Evolutionary conservation across 495 filamentous ascomycete genomes (phyloP), one percentile per base, ranked within the genome.

Genomic region (Neurospora africana): DNA sequence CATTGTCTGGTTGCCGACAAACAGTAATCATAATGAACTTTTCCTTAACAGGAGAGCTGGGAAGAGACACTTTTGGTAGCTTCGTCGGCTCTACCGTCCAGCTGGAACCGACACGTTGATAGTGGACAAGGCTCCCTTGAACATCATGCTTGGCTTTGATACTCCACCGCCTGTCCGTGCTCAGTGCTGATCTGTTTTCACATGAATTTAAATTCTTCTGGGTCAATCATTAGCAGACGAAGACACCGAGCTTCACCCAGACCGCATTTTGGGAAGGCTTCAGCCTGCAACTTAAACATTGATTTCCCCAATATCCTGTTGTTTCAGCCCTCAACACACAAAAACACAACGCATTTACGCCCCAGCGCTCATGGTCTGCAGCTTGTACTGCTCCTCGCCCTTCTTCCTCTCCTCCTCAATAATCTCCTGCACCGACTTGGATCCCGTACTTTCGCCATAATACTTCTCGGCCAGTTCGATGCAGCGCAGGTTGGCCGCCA

Each of bases 401-500:
- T 80, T 80, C n/a, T 71, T 72, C 76, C 78, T 73, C 75, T 80
- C 78, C 23, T 80, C 78, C 38, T 80, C 78, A 53, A 80, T 80
- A 6, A 80, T 80, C 7, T 80, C 78, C 72, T 80, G 77, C 15
- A 80, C 78, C 41, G 77, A 78, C 76, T 80, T 80, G 15, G 70
- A 58, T 5, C 76, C 76, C 7, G 47, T n/a, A 9, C 73, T 75
- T 4, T 76, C 77, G 0, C 78, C 80, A 21, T 88, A 79, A 77
- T 95, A 93, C 76, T 89, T 87, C 80, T 99, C 95, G 8, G 95
- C 95, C 37, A 88, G 86, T 73, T 87, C 88, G 78, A 99, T 95
- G 80, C 93, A 95, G 38, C 89, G 86, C 83, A 96, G 91, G 80
- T 94, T 97, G 40, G 92, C 93, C 21, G 91, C 89, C 35, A 97